Base-by-base conservation (phyloP, 2,329 filamentous ascomycete genomes). In the Fusarium cicatricum region DNA sequence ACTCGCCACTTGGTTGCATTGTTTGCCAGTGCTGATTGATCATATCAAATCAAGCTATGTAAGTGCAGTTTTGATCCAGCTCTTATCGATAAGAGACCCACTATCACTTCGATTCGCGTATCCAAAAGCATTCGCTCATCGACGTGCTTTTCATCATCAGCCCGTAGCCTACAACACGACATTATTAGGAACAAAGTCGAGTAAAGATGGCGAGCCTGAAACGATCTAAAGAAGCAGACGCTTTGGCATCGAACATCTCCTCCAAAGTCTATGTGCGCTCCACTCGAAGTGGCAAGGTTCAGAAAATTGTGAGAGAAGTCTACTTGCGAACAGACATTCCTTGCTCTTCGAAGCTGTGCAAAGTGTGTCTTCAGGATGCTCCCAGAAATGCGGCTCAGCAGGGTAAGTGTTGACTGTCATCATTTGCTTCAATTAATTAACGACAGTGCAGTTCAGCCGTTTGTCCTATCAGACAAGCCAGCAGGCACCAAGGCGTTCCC, bases 291-390 rank as follows among this genome's bases (percentile, higher is more conserved):
- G 95, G 95, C 76, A 97, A 97, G 80, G 94, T 98, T 56, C 95
- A 98, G 76, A 99, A 99, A 82, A 96, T 99, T 71, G 95, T 99
- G 65, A 88, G 93, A 70, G 95, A 99, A 80, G 84, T 98, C 61
- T 99, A 99, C 77, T 83, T 99, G 58, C 87, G 95, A 75, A 91
- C 94, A 78, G 95, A 99, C 74, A 98, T 99, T 71, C 94, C 95
- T 43, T 99, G 95, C 79, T 97, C 94, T 29, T 98, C 94, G 21
- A 90, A 89, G 75, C 81, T 99, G 38, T 99, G 95, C 80, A 83
- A 84, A 58, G 78, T 77, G 70, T 99, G 95, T 74, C 82, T 90
- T 38, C 82, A 86, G 40, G 85, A 80, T 62, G 91, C 92, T 2
- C 93, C 92, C 1, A 82, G 85, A 62, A 91, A 95, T 79, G 92